Evolutionary conservation across 1,139 yeast genomes (phyloP).

Genomic region (Tardiomyces depauwii): DNA sequence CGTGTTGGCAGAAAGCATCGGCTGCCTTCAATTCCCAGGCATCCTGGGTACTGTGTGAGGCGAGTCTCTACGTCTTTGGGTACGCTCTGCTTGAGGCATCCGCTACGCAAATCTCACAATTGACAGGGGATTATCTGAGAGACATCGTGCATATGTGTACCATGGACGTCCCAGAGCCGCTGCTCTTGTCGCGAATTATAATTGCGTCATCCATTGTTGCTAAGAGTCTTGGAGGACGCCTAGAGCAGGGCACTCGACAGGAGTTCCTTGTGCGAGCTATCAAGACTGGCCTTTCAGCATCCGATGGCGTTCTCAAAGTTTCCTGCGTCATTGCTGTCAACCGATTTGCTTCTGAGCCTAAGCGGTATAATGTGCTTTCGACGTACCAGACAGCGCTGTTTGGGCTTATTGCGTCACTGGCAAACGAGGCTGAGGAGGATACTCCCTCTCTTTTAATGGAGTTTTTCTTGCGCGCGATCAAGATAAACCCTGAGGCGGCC

Average conservation of each 20-base stretch:
- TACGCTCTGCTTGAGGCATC: constrained; percentile 10
- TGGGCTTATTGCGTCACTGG: constrained; percentile 32
- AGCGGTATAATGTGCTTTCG: constrained; percentile 8
- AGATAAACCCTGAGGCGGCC: constrained; percentile 30
- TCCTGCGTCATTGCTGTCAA: constrained; percentile 6
- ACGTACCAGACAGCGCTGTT: constrained; percentile 30
- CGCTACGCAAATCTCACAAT: constrained; percentile 8
- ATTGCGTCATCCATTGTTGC: background rate
- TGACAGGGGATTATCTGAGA: background rate
- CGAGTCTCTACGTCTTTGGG: constrained; percentile 14
- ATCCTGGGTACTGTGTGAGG: constrained; percentile 11
- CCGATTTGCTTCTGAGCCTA: constrained; percentile 6
- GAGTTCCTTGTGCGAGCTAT: constrained; percentile 8
- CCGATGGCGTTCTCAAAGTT: constrained; percentile 4
- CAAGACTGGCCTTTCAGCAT: constrained; percentile 6
- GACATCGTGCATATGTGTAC: constrained; percentile 1
- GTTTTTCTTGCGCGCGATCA: constrained; percentile 45
- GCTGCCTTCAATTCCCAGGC: background rate
- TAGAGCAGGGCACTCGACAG: background rate
- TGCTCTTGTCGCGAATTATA: constrained; percentile 2
- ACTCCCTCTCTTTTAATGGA: constrained; percentile 71
- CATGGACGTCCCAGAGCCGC: constrained; percentile 6
- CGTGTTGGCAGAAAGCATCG: constrained; percentile 1
- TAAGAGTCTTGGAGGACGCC: background rate
- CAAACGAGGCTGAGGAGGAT: constrained; percentile 67